Base-by-base conservation (phyloP, 2,329 filamentous ascomycete genomes). In the Aureobasidium sp. region DNA sequence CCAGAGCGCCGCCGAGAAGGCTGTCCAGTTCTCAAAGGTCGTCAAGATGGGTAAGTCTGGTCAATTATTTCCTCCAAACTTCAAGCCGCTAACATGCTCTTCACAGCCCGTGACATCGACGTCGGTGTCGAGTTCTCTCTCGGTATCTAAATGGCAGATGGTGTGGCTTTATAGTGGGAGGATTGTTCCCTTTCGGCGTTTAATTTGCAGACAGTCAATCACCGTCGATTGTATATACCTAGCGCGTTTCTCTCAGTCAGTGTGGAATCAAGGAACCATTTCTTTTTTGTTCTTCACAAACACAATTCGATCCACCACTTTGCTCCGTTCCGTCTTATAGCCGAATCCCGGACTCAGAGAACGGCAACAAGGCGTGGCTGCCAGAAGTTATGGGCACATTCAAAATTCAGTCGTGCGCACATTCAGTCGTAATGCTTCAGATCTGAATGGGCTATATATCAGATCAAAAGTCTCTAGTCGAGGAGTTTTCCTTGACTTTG, bases 21-120 rank as follows among this genome's bases (percentile, higher is more conserved):
- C 92, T 34, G 94, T 99, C 67, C 93, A 99, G 79, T 93, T 99
- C 78, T 97, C 91, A 72, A 97, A 97, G 86, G 90, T 99, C 69
- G 94, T 99, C 72, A 97, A 97, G 87, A 89, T 96, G 87, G 90
- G 87, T 90, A 80, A 81, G 87, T 84, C 52, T 37, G 20, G 22
- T 59, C 25, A 5, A 27, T 7, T 27, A 7, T 31, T 34, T 5
- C 2, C 14, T 36, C 29, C 22, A 37, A 44, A 20, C 49, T 51
- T 39, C 29, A 25, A 27, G 65, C 70, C 72, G 71, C 71, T 65
- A 55, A 66, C 65, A 61, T 22, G 57, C 11, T 49, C 31, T 48
- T 47, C 63, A 58, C 70, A 89, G 90, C 94, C 71, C 89, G 93
- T 72, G 92, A 97, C 71, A 97, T 97, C 73, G 94, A 97, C 73